Percentiles rank a stretch among this genome's conserved stretches.
Conservation (phyloP, 2,329 filamentous ascomycete genomes). For the Niveomyces coronatus region DNA sequence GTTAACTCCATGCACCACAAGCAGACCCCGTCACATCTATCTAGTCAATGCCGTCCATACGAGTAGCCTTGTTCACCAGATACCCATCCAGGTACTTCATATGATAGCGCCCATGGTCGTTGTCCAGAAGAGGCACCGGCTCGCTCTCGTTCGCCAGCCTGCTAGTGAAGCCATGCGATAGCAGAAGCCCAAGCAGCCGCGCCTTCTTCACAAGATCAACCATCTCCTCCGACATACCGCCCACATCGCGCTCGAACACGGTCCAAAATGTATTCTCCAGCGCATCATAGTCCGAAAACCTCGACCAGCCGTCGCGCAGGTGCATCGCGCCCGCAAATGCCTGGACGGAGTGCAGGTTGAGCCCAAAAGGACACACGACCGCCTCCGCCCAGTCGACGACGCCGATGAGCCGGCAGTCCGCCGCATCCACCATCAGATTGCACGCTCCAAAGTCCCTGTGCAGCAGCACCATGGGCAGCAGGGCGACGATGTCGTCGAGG, state of each 20-base stretch:
- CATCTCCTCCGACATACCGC: constrained; percentile 17
- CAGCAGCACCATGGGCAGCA: constrained; percentile 29
- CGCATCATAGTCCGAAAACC: constrained; percentile 23
- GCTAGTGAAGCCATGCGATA: constrained; percentile 27
- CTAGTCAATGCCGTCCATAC: constrained; percentile 16
- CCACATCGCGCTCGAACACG: constrained; percentile 20
- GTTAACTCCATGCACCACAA: too few relatives aligned
- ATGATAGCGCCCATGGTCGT: constrained; percentile 27
- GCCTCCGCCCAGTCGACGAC: constrained; percentile 34
- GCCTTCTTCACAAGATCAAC: constrained; percentile 20
- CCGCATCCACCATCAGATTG: constrained; percentile 30
- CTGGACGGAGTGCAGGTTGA: constrained; percentile 27
- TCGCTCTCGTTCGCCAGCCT: constrained; percentile 25
- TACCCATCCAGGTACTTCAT: constrained; percentile 27
- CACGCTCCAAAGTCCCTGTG: constrained; percentile 26
- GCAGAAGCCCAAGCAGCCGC: constrained; percentile 23
- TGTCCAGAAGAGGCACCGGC: constrained; percentile 25
- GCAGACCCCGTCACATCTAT: too few relatives aligned
- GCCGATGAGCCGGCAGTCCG: constrained; percentile 25
- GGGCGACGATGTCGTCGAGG: constrained; percentile 23
- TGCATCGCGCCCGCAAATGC: constrained; percentile 24
- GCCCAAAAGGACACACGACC: constrained; percentile 28
- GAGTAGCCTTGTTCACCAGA: constrained; percentile 24
- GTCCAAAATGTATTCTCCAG: constrained; percentile 24
- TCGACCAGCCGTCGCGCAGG: constrained; percentile 22